Conservation (phyloP, 164 flowering plant species). For the Euptelea pleiosperma region DNA sequence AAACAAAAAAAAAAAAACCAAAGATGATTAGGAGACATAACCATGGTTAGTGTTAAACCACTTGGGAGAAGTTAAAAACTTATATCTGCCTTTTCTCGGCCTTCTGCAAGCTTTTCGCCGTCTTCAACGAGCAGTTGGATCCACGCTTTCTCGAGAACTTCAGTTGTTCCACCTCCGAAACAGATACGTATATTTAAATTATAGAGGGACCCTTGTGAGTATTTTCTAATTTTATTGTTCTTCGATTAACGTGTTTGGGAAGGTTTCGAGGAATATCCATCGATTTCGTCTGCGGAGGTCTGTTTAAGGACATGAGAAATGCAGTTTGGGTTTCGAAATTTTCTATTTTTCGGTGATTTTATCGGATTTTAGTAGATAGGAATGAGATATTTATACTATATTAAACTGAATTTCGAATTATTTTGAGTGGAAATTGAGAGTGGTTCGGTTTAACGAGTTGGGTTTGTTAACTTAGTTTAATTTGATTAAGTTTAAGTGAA, state of each 20-base stretch:
- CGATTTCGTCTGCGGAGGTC: background rate
- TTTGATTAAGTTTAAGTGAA: too few relatives aligned
- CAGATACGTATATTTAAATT: conserved; percentile 4
- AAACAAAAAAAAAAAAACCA: too few relatives aligned
- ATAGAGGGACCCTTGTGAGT: background rate
- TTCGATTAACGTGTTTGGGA: background rate
- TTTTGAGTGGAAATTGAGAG: too few relatives aligned
- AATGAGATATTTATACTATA: too few relatives aligned
- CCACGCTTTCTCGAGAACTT: background rate
- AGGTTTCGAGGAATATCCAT: background rate
- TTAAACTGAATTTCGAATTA: too few relatives aligned
- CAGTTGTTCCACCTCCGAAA: background rate
- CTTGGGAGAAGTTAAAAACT: too few relatives aligned
- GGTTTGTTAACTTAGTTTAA: too few relatives aligned
- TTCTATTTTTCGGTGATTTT: too few relatives aligned
- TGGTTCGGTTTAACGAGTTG: too few relatives aligned
- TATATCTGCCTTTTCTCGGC: background rate
- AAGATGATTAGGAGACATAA: too few relatives aligned
- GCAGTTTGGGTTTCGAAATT: background rate
- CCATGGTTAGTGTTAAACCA: too few relatives aligned
- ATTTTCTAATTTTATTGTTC: background rate
- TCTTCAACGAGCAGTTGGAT: conserved; percentile 15
- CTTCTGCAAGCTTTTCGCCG: conserved; percentile 5
- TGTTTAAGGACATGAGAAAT: background rate
- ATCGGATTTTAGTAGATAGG: too few relatives aligned